These are phyloP conservation scores for Lentinus tigrinus DNA, from an alignment of 768 basidiomycete species.

Conservation along the genomic window DNA sequence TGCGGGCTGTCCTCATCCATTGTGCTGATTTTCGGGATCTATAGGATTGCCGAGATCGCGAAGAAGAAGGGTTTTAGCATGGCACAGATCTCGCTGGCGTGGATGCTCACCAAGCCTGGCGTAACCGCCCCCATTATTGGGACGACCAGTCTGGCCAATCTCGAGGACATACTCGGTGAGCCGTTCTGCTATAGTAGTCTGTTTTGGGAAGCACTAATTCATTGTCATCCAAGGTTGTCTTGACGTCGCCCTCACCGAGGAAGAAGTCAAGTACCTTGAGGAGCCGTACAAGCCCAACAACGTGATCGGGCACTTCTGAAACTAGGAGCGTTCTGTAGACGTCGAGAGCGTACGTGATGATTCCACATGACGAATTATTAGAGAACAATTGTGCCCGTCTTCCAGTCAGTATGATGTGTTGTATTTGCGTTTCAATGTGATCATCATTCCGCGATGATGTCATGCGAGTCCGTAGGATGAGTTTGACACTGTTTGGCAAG, in stretches of 20 bases:
- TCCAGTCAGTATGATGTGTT: no score
- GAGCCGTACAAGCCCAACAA: slow-evolving; percentile 49
- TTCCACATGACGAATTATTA: no score
- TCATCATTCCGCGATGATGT: no score
- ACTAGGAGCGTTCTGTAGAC: no score
- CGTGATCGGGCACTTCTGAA: slow-evolving; percentile 44
- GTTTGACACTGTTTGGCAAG: no score
- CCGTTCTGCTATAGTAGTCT: not conserved
- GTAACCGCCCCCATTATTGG: slow-evolving; percentile 43
- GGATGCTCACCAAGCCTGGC: slow-evolving; percentile 31
- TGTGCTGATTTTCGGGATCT: not conserved
- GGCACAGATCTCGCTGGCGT: slow-evolving; percentile 41
- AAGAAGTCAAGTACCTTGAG: slow-evolving; percentile 26
- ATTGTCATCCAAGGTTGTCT: not conserved
- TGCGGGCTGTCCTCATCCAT: no score
- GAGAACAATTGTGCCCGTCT: no score
- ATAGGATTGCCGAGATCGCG: slow-evolving; percentile 38
- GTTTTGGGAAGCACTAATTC: not conserved
- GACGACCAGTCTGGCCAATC: slow-evolving; percentile 35
- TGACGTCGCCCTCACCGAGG: slow-evolving; percentile 8
- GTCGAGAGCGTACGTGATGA: no score
- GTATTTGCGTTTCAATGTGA: no score
- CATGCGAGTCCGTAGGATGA: no score
- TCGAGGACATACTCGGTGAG: slow-evolving; percentile 39
- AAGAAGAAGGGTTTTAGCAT: slow-evolving; percentile 39